Base-by-base conservation (phyloP, 2,329 filamentous ascomycete species). In the Fusarium armeniacum region DNA sequence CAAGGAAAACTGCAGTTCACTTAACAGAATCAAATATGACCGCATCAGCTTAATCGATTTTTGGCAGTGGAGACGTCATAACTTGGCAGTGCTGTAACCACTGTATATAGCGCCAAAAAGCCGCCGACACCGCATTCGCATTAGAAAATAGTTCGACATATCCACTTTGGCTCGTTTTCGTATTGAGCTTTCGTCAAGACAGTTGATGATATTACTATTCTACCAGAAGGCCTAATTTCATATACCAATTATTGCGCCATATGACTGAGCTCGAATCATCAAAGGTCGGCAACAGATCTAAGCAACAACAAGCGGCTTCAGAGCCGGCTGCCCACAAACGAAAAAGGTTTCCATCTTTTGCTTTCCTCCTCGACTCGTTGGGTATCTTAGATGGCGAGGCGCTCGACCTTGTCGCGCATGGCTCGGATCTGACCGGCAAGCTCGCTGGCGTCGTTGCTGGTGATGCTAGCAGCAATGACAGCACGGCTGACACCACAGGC, bases 341-440 rank as follows among this genome's bases (percentile, higher is more conserved):
- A 71, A 72, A 44, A 35, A 36, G 10, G 9, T 32, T 63, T 58
- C 56, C 61, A 62, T 62, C 47, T 63, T 62, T 67, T 58, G 32
- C 60, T 68, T 72, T 61, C 63, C 63, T 70, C 59, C n/a, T 58
- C 41, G 38, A 58, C 24, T 52, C 28, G 28, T 54, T 54, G 62
- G 67, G 71, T 72, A 71, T 65, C 73, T 88, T 91, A 98, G 84
- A 98, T 97, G 85, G 95, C 94, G 74, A 98, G 87, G 76, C 94
- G 89, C 87, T 98, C 95, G 58, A 98, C 93, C 89, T 97, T 97
- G 83, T 97, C 93, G 86, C 95, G 97, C 78, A 98, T 86, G 71
- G 90, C 87, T 76, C 92, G 88, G 81, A 98, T 98, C 86, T 97
- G 93, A 77, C 89, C 88, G 81, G 91, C 92, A 65, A 98, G 86